Percentiles rank a stretch among this genome's conserved stretches.
phyloP scores from a whole-genome alignment of 192 early-diverging fungal species.

The Coemansia interrupta region DNA sequence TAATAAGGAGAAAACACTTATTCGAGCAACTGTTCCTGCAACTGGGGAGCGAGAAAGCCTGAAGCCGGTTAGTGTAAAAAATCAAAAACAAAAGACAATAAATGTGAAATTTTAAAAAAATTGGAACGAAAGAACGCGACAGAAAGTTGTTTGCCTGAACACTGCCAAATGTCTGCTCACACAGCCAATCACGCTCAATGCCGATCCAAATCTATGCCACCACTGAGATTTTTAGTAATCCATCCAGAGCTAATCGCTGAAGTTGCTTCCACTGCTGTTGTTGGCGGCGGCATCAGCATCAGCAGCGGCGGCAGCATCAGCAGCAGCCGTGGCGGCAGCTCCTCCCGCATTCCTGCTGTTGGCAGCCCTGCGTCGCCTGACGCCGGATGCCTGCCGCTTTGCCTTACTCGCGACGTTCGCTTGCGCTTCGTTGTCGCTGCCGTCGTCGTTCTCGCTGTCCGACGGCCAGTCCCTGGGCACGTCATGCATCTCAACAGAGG shows the following conservation, averaged over 20 bases:
- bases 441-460: constrained; percentile 21
- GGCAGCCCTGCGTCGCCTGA: constrained; percentile 3
- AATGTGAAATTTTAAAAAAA: constrained; percentile 4
- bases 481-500: constrained; percentile 78
- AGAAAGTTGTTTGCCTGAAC: background rate
- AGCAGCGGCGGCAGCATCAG: background rate
- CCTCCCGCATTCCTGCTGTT: background rate
- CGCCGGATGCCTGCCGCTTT: background rate
- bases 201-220: too few species aligned
- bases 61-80: too few species aligned
- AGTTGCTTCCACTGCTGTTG: constrained; percentile 21
- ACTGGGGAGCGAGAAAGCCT: too few species aligned
- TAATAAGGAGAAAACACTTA: background rate
- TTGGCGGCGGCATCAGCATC: background rate
- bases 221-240: too few species aligned
- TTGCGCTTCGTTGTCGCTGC: background rate
- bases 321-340: background rate
- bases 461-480: constrained; percentile 57
- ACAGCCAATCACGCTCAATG: background rate
- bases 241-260: constrained; percentile 10
- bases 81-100: background rate
- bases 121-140: background rate
- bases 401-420: background rate
- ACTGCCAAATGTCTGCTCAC: background rate
- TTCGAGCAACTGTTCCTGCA: background rate